These are phyloP conservation scores for Leccinum olivaceopallidum DNA, from an alignment of 768 basidiomycete genomes.

Conservation along the genomic window DNA sequence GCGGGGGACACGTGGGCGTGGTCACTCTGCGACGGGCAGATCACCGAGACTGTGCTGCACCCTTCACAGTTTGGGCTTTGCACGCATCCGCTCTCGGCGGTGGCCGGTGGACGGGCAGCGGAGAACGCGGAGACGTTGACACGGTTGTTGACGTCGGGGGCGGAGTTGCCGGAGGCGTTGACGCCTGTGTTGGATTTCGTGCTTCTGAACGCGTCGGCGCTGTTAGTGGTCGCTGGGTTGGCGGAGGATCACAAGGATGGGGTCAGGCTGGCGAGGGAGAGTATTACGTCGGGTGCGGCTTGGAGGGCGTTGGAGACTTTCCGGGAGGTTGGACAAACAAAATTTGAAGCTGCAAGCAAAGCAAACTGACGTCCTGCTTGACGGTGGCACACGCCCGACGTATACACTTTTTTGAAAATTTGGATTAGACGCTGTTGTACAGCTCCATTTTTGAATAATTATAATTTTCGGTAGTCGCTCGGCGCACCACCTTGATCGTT, in stretches of 20 bases:
- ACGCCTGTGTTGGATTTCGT: constrained; percentile 82
- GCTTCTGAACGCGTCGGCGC: constrained; percentile 84
- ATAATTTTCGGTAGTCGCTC: too few species aligned
- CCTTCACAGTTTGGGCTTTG: constrained; percentile 79
- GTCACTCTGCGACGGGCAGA: constrained; percentile 71
- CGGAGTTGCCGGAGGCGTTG: constrained; percentile 53
- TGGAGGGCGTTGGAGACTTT: constrained; percentile 58
- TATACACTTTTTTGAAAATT: too few species aligned
- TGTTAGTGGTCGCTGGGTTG: constrained; percentile 82
- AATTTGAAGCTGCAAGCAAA: neutral
- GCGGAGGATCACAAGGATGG: constrained; percentile 73
- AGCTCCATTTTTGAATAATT: too few species aligned
- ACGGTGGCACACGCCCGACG: neutral
- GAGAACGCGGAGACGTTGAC: constrained; percentile 82
- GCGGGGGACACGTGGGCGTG: constrained; percentile 86
- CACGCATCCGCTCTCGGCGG: constrained; percentile 65
- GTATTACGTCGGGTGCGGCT: constrained; percentile 58
- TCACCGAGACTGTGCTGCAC: constrained; percentile 61
- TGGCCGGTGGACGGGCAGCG: constrained; percentile 69
- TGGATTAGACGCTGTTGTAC: too few species aligned
- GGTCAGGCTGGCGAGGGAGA: constrained; percentile 62
- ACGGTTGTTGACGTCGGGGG: constrained; percentile 58
- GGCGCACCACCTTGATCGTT: too few species aligned
- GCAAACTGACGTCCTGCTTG: neutral
- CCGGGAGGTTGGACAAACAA: constrained; percentile 38